Evolutionary conservation across 2,329 filamentous ascomycete genomes (phyloP).

Genomic region (Fusarium nelsonii): DNA sequence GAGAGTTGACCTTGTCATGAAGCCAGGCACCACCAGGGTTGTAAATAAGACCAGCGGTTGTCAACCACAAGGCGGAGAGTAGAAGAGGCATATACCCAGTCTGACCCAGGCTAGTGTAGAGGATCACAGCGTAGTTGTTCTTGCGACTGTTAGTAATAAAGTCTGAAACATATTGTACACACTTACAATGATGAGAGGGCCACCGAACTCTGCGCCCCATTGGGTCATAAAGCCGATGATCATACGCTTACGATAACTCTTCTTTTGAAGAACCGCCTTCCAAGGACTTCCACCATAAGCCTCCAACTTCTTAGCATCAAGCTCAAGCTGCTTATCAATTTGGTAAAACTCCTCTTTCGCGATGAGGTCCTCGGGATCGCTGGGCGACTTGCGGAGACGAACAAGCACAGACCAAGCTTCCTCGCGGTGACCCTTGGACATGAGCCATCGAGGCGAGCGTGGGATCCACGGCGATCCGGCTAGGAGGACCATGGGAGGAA

Average conservation of each 20-base stretch:
- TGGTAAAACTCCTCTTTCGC: constrained; percentile 62
- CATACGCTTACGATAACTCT: constrained; percentile 64
- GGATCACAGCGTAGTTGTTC: constrained; percentile 58
- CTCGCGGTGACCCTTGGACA: constrained; percentile 59
- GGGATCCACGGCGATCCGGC: constrained; percentile 54
- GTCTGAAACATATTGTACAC: accelerated
- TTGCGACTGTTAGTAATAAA: constrained; percentile 15
- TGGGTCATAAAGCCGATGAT: constrained; percentile 64
- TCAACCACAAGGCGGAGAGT: constrained; percentile 56
- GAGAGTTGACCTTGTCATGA: constrained; percentile 60
- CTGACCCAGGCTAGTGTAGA: constrained; percentile 56
- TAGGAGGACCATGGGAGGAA: constrained; percentile 55
- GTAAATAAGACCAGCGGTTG: constrained; percentile 62
- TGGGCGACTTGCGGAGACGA: constrained; percentile 47
- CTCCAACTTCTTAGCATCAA: constrained; percentile 58
- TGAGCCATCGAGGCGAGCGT: constrained; percentile 62
- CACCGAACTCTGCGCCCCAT: constrained; percentile 66
- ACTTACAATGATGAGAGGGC: constrained; percentile 63
- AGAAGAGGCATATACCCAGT: constrained; percentile 57
- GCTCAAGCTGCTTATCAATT: constrained; percentile 59
- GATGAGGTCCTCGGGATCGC: constrained; percentile 54
- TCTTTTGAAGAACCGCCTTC: constrained; percentile 60
- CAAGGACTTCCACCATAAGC: constrained; percentile 56
- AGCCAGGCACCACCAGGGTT: constrained; percentile 63
- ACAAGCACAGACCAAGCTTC: constrained; percentile 60